Evolutionary conservation across 2,329 filamentous ascomycete genomes (phyloP).

Genomic region (Cladosporium phlei): DNA sequence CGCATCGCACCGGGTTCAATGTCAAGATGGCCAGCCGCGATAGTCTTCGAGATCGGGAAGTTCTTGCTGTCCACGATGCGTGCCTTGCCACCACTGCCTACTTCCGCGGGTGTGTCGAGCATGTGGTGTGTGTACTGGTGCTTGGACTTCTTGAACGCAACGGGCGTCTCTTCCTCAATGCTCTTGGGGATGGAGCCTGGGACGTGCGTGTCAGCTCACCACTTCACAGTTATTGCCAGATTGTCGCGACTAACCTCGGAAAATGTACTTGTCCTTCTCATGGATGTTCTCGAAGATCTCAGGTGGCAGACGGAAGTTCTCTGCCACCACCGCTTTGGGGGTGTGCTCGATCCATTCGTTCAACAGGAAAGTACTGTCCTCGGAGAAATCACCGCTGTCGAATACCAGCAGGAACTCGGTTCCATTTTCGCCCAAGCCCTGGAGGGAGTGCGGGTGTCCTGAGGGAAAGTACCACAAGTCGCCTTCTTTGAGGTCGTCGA

Average conservation of each 20-base stretch:
- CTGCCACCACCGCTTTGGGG: slow-evolving; percentile 64
- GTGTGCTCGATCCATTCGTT: slow-evolving; percentile 72
- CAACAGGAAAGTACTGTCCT: slow-evolving; percentile 66
- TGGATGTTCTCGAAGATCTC: slow-evolving; percentile 67
- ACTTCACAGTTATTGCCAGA: background rate
- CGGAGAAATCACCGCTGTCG: slow-evolving; percentile 55
- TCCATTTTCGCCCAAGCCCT: slow-evolving; percentile 63
- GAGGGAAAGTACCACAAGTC: slow-evolving; percentile 80
- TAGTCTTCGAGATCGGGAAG: slow-evolving; percentile 67
- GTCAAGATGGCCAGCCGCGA: slow-evolving; percentile 66
- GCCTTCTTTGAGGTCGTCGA: slow-evolving; percentile 70
- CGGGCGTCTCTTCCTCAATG: slow-evolving; percentile 62
- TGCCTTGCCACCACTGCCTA: slow-evolving; percentile 64
- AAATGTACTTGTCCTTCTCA: slow-evolving; percentile 68
- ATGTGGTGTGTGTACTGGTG: slow-evolving; percentile 67
- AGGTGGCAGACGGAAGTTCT: slow-evolving; percentile 70
- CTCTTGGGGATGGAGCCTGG: slow-evolving; percentile 54
- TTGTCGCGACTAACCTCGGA: slow-evolving; percentile 47
- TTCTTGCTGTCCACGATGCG: slow-evolving; percentile 72
- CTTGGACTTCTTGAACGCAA: slow-evolving; percentile 61
- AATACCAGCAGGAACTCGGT: slow-evolving; percentile 62
- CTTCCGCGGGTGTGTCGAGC: slow-evolving; percentile 62
- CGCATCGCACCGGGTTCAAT: slow-evolving; percentile 68
- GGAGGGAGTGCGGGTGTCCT: slow-evolving; percentile 71
- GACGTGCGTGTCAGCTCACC: background rate